These are phyloP conservation scores for Taphrina flavorubra DNA, from an alignment of 1,139 yeast species.

Conservation along the genomic window DNA sequence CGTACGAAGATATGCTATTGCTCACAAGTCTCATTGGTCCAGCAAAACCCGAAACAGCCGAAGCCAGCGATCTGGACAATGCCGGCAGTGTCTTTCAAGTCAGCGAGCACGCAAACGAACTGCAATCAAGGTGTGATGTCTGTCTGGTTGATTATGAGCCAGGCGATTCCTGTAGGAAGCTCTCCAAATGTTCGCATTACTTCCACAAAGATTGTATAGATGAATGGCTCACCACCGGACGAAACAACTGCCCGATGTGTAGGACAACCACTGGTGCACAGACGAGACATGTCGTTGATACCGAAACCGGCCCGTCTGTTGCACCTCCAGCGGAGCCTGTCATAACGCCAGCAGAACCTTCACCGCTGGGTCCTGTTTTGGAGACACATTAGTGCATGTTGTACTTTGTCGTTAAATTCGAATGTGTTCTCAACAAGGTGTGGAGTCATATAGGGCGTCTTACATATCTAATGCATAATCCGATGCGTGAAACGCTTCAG, in stretches of 20 bases:
- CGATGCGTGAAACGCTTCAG: not conserved
- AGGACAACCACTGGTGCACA: conserved; percentile 28
- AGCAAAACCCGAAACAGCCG: conserved; percentile 57
- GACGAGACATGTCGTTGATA: conserved; percentile 7
- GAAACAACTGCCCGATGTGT: conserved; percentile 65
- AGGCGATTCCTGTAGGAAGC: conserved; percentile 57
- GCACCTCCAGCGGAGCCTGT: not conserved
- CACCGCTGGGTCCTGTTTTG: conserved; percentile 5
- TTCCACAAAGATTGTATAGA: conserved; percentile 64
- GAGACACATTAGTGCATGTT: not conserved
- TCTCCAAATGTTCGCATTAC: conserved; percentile 57
- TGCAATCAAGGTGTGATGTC: conserved; percentile 57
- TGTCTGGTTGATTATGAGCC: conserved; percentile 58
- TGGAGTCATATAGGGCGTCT: too few species aligned
- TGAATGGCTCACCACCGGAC: conserved; percentile 61
- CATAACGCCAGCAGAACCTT: not conserved
- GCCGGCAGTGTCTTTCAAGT: conserved; percentile 52
- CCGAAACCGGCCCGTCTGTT: not conserved
- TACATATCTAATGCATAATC: not conserved
- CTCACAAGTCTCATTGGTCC: conserved; percentile 58
- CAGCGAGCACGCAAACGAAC: conserved; percentile 43
- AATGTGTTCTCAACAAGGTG: too few species aligned
- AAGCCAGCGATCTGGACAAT: conserved; percentile 53
- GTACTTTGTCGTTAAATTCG: too few species aligned
- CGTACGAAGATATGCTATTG: conserved; percentile 58